Evolutionary conservation across 768 basidiomycete genomes (phyloP), one percentile per base, ranked within the genome.

Genomic region (Agrocybe pediades): DNA sequence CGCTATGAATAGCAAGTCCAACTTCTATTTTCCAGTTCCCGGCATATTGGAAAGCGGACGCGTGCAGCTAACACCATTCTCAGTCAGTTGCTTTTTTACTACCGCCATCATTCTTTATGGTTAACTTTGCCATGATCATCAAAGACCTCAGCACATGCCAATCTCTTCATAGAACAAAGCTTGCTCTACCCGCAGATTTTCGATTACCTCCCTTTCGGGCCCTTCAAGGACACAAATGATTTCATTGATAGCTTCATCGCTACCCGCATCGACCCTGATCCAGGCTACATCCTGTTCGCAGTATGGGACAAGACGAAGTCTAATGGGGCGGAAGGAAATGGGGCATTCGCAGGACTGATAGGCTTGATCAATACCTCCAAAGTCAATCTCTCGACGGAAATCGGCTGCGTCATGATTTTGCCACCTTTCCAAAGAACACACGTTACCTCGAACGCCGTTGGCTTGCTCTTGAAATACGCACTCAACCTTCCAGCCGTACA

Each of bases 381-480:
- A 2, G 49, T 43, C 5, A 62, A 83, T 53, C 71, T 83, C 11
- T 66, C 62, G 19, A 74, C 76, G 6, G 86, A 89, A 59, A 75
- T 88, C 27, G 84, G 81, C 8, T 74, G 72, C 57, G 68, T 85
- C 29, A 68, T 84, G 42, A 76, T 82, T 36, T 66, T 84, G 1
- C 83, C 85, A 0, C 64, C 62, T 1, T 89, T 85, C 63, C 86
- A 87, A 53, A 73, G 82, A 15, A 88, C 84, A 0, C 84, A 88
- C 56, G 78, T 88, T 26, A 76, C 83, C 2, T 77, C 83, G 3
- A 80, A 82, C 55, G 77, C 79, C 1, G 67, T 76, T 13, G 81
- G 80, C 0, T 61, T 83, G 2, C 67, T 85, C 8, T 68, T 91
- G 17, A 68, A 73, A 16, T 80, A 77, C 46, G 70, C 78, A 7